These are phyloP conservation scores for Quercus suber DNA, from an alignment of 306 rosid genomes.

Conservation along the genomic window DNA sequence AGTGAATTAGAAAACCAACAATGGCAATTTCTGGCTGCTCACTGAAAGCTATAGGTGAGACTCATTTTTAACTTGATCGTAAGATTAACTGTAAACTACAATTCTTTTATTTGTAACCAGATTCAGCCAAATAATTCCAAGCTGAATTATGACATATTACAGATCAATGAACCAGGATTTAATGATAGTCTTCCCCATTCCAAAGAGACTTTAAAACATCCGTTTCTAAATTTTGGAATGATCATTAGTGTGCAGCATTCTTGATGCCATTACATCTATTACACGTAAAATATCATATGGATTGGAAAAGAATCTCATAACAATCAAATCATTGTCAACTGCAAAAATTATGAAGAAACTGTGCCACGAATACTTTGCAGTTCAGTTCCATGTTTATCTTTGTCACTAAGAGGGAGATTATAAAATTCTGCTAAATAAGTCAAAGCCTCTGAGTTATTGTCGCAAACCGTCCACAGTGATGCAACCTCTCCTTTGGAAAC, in stretches of 20 bases:
- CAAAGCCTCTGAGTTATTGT: conserved; percentile 71
- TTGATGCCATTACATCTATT: no score
- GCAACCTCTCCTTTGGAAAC: conserved; percentile 72
- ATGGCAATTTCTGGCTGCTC: no score
- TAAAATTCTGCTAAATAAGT: conserved; percentile 70
- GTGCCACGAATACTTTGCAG: conserved; percentile 16
- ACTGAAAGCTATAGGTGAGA: no score
- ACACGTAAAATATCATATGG: no score
- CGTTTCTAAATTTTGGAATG: not conserved
- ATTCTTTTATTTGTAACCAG: not conserved
- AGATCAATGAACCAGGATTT: not conserved
- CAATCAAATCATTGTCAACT: not conserved
- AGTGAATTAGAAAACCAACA: no score
- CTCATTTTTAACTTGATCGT: not conserved
- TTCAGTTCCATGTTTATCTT: conserved; percentile 24
- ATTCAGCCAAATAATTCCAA: not conserved
- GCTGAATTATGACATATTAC: not conserved
- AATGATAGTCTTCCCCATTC: not conserved
- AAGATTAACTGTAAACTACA: not conserved
- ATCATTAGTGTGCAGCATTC: not conserved
- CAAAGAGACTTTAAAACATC: not conserved
- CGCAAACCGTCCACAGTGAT: conserved; percentile 80
- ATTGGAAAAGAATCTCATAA: not conserved
- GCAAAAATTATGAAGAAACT: conserved; percentile 4
- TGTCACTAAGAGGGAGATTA: conserved; percentile 28